Evolutionary conservation across 2,329 filamentous ascomycete genomes (phyloP), one percentile per base, ranked within the genome.

Genomic region (Xylaria digitata): DNA sequence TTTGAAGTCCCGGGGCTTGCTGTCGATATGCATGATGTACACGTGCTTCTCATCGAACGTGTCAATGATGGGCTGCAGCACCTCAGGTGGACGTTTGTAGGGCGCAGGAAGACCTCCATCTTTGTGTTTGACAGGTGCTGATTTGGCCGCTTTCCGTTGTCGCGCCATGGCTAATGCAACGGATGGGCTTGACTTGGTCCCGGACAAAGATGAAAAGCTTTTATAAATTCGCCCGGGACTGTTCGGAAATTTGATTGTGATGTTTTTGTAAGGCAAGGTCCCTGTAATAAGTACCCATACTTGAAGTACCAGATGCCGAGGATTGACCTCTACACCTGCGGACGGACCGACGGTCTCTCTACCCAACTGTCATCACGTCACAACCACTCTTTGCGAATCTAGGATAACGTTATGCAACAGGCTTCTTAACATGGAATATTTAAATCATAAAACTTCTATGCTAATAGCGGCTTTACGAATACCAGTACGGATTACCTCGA

Each of bases 11-110:
- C 81, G 79, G 0, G 90, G 89, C 68, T 91, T 89, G 67, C 80
- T 82, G 83, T 97, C 94, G 79, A 97, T 83, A 82, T 97, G 94
- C 34, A 91, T 85, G 74, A 97, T 87, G 85, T 97, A 97, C 77
- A 97, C 86, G 78, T 92, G 88, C 63, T 86, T 81, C 63, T 86
- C 83, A 65, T 89, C 86, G 66, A 97, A 89, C 49, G 83, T 85
- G 42, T 86, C 81, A 75, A 92, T 84, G 77, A 97, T 90, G 11
- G 89, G 85, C 57, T 84, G 74, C 61, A 97, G 86, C 37, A 84
- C 83, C 55, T 86, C 78, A 0, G 92, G 87, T 0, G 89, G 88
- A 66, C 83, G 83, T 72, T 86, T 86, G 84, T 96, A 97, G 7
- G 92, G 92, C 34, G 84, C 78, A 0, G 89, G 89, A 7, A 83